Percentiles rank a stretch among this genome's conserved stretches.
phyloP scores from a whole-genome alignment of 73 alveolate species.

The Paramecium sonneborni region DNA sequence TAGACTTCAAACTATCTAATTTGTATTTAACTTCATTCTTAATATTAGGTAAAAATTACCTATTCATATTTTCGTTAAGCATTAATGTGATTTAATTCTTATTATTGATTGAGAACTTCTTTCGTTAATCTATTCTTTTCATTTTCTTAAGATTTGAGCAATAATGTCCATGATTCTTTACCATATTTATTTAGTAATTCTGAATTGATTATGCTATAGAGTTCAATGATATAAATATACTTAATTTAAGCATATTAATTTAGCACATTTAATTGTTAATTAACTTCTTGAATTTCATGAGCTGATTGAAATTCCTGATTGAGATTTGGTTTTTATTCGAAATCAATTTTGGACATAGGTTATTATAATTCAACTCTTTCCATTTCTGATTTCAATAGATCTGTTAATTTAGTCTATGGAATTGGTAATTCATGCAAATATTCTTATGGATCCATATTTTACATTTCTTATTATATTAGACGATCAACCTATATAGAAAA shows the following conservation, averaged over 20 bases:
- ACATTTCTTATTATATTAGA: constrained; percentile 7
- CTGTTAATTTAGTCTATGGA: constrained; percentile 2
- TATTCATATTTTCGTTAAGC: constrained; percentile 47
- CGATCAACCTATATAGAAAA: neutral
- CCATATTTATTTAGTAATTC: constrained; percentile 41
- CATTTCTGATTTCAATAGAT: constrained; percentile 14
- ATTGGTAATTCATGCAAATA: constrained; percentile 39
- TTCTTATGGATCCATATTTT: constrained; percentile 20
- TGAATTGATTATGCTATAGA: constrained; percentile 2
- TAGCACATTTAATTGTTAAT: neutral
- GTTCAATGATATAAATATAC: neutral
- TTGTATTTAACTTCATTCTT: constrained; percentile 49
- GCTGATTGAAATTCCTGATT: neutral
- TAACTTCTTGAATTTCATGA: constrained; percentile 10
- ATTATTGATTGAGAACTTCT: neutral
- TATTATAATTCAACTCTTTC: neutral
- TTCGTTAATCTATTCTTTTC: constrained; percentile 18
- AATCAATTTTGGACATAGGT: neutral
- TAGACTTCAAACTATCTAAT: constrained; percentile 1
- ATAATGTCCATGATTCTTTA: constrained; percentile 29
- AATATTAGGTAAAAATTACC: neutral
- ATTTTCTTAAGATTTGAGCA: constrained; percentile 14
- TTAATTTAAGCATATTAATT: neutral
- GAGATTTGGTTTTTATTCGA: constrained; percentile 2
- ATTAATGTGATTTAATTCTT: constrained; percentile 13